These are phyloP conservation scores for Cordyceps tenuipes DNA, from an alignment of 2,329 filamentous ascomycete species.

Conservation along the genomic window DNA sequence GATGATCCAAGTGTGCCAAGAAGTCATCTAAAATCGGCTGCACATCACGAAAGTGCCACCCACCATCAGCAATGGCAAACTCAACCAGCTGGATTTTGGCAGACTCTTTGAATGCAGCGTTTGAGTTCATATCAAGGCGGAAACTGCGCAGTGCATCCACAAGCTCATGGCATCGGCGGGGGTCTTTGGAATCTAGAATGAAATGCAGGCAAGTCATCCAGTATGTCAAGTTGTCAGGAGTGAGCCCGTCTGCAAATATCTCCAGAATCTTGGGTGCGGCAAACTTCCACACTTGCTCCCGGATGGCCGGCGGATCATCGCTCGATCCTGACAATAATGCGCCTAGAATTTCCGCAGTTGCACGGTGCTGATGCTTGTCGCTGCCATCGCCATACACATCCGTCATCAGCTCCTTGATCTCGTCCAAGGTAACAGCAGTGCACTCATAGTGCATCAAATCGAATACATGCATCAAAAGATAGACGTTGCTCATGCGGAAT, in stretches of 20 bases:
- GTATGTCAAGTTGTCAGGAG: constrained; percentile 87
- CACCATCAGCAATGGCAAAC: constrained; percentile 75
- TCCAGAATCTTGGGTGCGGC: constrained; percentile 79
- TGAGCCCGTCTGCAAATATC: constrained; percentile 85
- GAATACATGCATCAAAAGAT: constrained; percentile 82
- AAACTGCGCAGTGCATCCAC: constrained; percentile 77
- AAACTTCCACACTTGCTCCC: constrained; percentile 77
- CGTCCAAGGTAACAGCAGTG: constrained; percentile 72
- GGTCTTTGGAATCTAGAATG: constrained; percentile 80
- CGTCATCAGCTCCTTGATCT: constrained; percentile 72
- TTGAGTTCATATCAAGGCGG: constrained; percentile 86
- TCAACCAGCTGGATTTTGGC: constrained; percentile 90
- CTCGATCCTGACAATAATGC: constrained; percentile 73
- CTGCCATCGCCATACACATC: constrained; percentile 83
- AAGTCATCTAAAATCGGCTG: constrained; percentile 86
- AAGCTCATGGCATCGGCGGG: constrained; percentile 77
- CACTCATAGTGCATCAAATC: constrained; percentile 78
- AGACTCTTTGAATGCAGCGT: constrained; percentile 97
- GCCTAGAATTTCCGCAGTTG: constrained; percentile 86
- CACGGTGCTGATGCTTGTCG: constrained; percentile 95
- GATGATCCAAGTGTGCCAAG: constrained; percentile 84
- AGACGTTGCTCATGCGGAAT: constrained; percentile 81
- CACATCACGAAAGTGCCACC: constrained; percentile 93
- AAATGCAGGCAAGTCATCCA: constrained; percentile 94
- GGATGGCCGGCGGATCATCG: constrained; percentile 66